phyloP scores from a whole-genome alignment of 345 rosid genomes.

The Rhodamnia rubescens region DNA sequence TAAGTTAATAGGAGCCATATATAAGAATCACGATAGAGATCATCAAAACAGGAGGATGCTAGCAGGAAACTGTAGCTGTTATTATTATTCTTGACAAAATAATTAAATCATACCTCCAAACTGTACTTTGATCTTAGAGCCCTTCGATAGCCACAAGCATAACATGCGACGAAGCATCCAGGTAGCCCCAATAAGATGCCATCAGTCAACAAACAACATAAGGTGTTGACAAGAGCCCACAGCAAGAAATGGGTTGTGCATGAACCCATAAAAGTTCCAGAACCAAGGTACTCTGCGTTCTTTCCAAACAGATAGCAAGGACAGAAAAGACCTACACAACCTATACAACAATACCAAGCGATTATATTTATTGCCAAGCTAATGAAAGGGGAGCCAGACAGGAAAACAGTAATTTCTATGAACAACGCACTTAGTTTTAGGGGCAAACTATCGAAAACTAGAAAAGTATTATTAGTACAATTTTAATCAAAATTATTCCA shows the following conservation, averaged over 20 bases:
- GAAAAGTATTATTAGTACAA: not conserved
- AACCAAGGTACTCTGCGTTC: conserved; percentile 79
- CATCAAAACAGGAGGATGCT: not conserved
- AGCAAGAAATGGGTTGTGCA: conserved; percentile 65
- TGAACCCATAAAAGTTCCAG: conserved; percentile 77
- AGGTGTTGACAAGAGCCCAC: conserved; percentile 57
- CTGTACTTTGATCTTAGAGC: conserved; percentile 57
- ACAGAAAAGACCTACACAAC: conserved; percentile 65
- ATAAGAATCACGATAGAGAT: not conserved
- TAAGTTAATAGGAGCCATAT: not conserved
- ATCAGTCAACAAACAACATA: conserved; percentile 61
- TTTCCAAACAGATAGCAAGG: conserved; percentile 85
- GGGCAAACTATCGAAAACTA: not conserved
- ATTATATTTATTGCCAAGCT: not conserved
- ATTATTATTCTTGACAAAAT: not conserved
- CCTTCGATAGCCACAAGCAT: conserved; percentile 78
- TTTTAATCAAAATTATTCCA: not conserved
- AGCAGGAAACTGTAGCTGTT: not conserved
- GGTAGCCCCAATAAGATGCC: conserved; percentile 70
- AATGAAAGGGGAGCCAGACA: not conserved
- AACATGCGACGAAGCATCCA: conserved; percentile 78
- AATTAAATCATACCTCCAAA: conserved; percentile 40
- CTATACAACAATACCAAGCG: conserved; percentile 16
- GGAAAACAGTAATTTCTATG: not conserved
- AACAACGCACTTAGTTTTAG: not conserved